Conservation (phyloP, 805 yeast genomes). For the Saturnispora zaruensis region DNA sequence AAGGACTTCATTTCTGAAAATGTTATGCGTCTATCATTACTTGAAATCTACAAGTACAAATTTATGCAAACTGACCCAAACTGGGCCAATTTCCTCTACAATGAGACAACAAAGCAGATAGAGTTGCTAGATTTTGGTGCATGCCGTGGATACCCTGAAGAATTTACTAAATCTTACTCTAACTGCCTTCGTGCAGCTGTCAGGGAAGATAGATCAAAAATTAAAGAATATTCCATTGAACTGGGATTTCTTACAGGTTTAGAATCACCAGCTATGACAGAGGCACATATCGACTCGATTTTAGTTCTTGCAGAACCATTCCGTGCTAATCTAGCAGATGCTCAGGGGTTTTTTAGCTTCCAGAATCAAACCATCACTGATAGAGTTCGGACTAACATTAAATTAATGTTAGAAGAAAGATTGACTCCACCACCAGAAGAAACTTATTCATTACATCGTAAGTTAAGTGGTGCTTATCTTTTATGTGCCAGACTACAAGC, state of each 20-base stretch:
- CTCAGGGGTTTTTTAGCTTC: conserved; percentile 58
- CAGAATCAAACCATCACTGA: conserved; percentile 85
- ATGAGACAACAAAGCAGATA: conserved; percentile 57
- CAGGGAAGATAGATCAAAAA: conserved; percentile 51
- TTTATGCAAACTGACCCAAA: conserved; percentile 99
- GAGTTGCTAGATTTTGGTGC: conserved; percentile 96
- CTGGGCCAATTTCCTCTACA: conserved; percentile 95
- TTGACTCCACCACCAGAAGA: conserved; percentile 97
- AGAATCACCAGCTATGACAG: conserved; percentile 79
- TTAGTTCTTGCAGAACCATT: conserved; percentile 92
- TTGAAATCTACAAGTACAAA: conserved; percentile 74
- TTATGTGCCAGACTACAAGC: conserved; percentile 83
- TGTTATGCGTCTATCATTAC: conserved; percentile 78
- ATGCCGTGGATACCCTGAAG: conserved; percentile 64
- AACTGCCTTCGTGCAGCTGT: conserved; percentile 70
- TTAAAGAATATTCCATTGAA: conserved; percentile 54
- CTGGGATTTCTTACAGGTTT: conserved; percentile 89
- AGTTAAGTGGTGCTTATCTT: conserved; percentile 87
- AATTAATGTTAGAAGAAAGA: conserved; percentile 84
- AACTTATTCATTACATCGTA: conserved; percentile 92
- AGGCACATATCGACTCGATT: conserved; percentile 88
- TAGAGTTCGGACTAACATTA: conserved; percentile 79
- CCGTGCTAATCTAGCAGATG: conserved; percentile 34
- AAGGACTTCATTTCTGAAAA: conserved; percentile 75
- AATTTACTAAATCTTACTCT: conserved; percentile 63